These are phyloP conservation scores for Gleditsia sinensis DNA, from an alignment of 306 rosid species.

Conservation along the genomic window DNA sequence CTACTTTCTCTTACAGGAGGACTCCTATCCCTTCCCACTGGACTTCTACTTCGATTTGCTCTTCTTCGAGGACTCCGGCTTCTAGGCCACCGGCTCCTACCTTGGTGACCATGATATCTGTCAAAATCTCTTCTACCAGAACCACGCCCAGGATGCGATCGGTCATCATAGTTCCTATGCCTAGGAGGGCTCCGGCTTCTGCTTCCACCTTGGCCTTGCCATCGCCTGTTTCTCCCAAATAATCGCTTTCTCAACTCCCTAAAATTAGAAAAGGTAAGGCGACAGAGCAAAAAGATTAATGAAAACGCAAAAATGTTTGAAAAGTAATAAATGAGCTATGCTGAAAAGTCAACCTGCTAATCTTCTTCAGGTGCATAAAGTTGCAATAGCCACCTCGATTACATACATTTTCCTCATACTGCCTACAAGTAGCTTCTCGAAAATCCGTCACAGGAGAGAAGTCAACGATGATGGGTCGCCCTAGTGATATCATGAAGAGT, in stretches of 20 bases:
- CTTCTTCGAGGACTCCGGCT: constrained; percentile 94
- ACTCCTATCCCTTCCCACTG: constrained; percentile 69
- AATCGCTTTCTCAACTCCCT: constrained; percentile 89
- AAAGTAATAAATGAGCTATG: not conserved
- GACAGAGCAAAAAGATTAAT: not conserved
- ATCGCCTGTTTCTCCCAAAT: constrained; percentile 82
- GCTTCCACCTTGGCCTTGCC: constrained; percentile 72
- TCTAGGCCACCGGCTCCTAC: constrained; percentile 71
- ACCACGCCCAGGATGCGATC: constrained; percentile 66
- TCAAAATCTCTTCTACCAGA: constrained; percentile 76
- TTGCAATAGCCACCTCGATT: constrained; percentile 98
- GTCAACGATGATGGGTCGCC: constrained; percentile 95
- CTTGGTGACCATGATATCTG: constrained; percentile 67
- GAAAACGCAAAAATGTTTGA: not conserved
- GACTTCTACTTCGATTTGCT: constrained; percentile 86
- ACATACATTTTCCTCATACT: constrained; percentile 98
- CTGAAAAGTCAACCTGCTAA: constrained; percentile 65
- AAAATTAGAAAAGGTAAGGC: constrained; percentile 5
- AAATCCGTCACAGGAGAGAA: constrained; percentile 98
- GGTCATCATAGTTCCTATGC: constrained; percentile 75
- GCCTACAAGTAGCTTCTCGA: constrained; percentile 99
- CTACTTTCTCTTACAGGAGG: constrained; percentile 85
- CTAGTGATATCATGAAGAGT: constrained; percentile 39
- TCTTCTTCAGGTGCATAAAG: constrained; percentile 96
- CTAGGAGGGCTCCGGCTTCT: constrained; percentile 88